A percentile compares a stretch with the other conserved stretches of the same genome.
phyloP scores from a whole-genome alignment of 345 rosid genomes.

The Pugionium cornutum region DNA sequence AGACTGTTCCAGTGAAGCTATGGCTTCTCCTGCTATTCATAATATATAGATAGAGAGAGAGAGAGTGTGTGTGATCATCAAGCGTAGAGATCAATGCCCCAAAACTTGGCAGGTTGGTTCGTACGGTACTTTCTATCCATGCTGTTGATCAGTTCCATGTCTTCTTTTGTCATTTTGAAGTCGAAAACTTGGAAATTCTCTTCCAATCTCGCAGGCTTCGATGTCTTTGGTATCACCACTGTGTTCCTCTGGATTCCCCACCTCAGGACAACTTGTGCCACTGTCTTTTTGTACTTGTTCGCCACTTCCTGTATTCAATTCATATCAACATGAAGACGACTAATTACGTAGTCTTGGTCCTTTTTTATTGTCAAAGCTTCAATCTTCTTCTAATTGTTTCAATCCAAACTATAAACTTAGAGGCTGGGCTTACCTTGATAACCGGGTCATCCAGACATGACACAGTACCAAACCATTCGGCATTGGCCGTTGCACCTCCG shows the following conservation, averaged over 20 bases:
- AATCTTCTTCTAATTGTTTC: not conserved
- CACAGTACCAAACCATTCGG: conserved; percentile 69
- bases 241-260: conserved; percentile 87
- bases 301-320: conserved; percentile 56
- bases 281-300: conserved; percentile 71
- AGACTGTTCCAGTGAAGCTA: conserved; percentile 17
- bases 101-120: conserved; percentile 74
- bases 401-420: conserved; percentile 8
- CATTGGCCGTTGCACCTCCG: conserved; percentile 73
- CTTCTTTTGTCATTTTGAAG: conserved; percentile 64
- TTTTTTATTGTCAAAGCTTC: not conserved
- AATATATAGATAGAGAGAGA: not conserved
- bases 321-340: too few relatives aligned
- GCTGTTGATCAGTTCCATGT: conserved; percentile 64
- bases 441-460: conserved; percentile 81
- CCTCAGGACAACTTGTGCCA: conserved; percentile 69
- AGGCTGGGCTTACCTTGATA: conserved; percentile 55
- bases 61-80: conserved; percentile 32
- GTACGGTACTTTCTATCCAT: conserved; percentile 64
- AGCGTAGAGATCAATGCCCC: conserved; percentile 83
- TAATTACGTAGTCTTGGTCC: too few relatives aligned
- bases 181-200: conserved; percentile 66
- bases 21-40: conserved; percentile 29
- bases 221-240: conserved; percentile 72
- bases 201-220: conserved; percentile 62